Evolutionary conservation across 306 rosid species (phyloP).

Genomic region (Herpetospermum pedunculosum): DNA sequence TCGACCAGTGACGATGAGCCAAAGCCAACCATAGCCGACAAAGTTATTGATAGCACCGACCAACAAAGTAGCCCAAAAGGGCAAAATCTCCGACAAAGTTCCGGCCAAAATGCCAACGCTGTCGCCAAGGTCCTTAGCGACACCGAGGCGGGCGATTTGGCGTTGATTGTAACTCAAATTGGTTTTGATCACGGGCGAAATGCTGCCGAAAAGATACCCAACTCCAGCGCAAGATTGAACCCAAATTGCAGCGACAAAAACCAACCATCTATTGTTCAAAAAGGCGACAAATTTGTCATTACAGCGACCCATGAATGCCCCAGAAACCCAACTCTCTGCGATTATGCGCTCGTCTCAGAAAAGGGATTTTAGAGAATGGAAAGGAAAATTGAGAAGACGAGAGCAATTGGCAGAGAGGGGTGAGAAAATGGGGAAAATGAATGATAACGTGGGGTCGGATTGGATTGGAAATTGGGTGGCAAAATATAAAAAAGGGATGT

Average conservation of each 20-base stretch:
- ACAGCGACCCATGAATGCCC: constrained; percentile 24
- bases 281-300: constrained; percentile 35
- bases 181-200: constrained; percentile 68
- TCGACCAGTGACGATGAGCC: constrained; percentile 59
- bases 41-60: constrained; percentile 59
- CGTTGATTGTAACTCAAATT: constrained; percentile 57
- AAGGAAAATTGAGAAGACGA: no score
- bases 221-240: constrained; percentile 87
- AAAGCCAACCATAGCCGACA: constrained; percentile 76
- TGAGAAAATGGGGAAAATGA: neutral
- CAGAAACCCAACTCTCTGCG: neutral
- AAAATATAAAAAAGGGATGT: neutral
- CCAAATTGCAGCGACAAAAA: constrained; percentile 94
- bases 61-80: constrained; percentile 58
- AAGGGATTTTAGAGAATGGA: neutral
- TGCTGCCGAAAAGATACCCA: constrained; percentile 80
- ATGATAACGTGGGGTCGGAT: constrained; percentile 6
- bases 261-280: constrained; percentile 67
- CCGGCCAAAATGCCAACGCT: constrained; percentile 78
- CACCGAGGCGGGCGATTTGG: constrained; percentile 60
- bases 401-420: neutral
- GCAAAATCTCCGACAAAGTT: constrained; percentile 54
- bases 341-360: neutral
- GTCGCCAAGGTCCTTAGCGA: constrained; percentile 87
- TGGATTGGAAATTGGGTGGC: neutral